These are phyloP conservation scores for Penicillium riverlandense DNA, from an alignment of 495 filamentous ascomycete species.

Conservation along the genomic window DNA sequence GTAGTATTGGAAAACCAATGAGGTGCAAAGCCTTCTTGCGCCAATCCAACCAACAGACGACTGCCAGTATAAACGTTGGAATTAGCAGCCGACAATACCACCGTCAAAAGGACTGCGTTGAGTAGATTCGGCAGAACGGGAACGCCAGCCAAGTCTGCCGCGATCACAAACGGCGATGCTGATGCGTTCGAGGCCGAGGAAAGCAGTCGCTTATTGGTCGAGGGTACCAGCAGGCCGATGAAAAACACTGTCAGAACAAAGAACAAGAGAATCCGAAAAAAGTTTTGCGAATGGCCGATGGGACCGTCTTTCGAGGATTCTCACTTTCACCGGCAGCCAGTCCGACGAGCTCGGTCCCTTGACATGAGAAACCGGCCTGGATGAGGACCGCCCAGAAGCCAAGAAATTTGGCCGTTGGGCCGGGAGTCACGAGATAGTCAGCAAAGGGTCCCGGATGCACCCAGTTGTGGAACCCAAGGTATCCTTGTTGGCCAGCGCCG, in stretches of 20 bases:
- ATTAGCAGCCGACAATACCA: slow-evolving; percentile 57
- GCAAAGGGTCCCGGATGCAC: slow-evolving; percentile 53
- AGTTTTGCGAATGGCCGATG: slow-evolving; percentile 59
- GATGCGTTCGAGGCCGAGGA: slow-evolving; percentile 17
- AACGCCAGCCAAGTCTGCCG: slow-evolving; percentile 49
- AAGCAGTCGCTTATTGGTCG: slow-evolving; percentile 12
- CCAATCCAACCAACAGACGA: slow-evolving; percentile 48
- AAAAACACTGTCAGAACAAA: slow-evolving; percentile 59
- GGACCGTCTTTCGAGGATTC: slow-evolving; percentile 54
- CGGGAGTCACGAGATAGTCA: slow-evolving; percentile 36
- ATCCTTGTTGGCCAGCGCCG: slow-evolving; percentile 46
- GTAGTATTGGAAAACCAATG: slow-evolving; percentile 29
- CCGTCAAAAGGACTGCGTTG: slow-evolving; percentile 60
- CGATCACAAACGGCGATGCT: slow-evolving; percentile 50
- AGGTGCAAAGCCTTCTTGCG: slow-evolving; percentile 45
- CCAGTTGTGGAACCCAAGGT: slow-evolving; percentile 55
- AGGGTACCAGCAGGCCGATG: slow-evolving; percentile 54
- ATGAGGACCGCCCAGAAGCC: slow-evolving; percentile 33
- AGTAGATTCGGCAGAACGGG: slow-evolving; percentile 56
- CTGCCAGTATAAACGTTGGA: slow-evolving; percentile 62
- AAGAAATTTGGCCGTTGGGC: slow-evolving; percentile 22
- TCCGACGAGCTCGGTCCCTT: slow-evolving; percentile 56
- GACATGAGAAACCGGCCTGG: slow-evolving; percentile 55
- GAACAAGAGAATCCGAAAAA: slow-evolving; percentile 60
- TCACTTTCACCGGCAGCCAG: slow-evolving; percentile 59